Conservation (phyloP, 2,329 filamentous ascomycete genomes). For the Penicillium paneum region DNA sequence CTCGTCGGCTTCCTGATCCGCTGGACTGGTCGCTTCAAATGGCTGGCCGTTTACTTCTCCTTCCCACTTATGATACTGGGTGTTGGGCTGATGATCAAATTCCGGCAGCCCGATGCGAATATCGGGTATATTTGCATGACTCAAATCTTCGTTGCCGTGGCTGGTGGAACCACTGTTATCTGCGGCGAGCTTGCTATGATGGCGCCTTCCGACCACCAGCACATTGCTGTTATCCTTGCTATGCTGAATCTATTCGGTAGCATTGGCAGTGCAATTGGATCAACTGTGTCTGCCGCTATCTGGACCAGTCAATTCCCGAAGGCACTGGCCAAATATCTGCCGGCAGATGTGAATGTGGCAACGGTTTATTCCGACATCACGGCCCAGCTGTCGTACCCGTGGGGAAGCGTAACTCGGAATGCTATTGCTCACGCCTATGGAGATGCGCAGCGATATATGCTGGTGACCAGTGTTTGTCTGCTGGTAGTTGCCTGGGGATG, state of each 20-base stretch:
- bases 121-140: conserved; percentile 18
- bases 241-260: conserved; percentile 14
- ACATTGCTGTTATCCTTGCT: conserved; percentile 16
- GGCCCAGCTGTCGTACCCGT: conserved; percentile 2
- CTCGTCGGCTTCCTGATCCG: conserved; percentile 17
- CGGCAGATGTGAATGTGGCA: neutral
- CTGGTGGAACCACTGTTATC: conserved; percentile 14
- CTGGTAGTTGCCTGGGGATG: conserved; percentile 39
- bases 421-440: conserved; percentile 45
- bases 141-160: conserved; percentile 20
- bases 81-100: conserved; percentile 21
- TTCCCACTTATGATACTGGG: conserved; percentile 18
- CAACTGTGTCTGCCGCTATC: conserved; percentile 19
- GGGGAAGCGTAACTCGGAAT: conserved; percentile 43
- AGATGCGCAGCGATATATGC: conserved; percentile 47
- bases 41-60: conserved; percentile 11
- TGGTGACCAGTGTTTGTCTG: conserved; percentile 50
- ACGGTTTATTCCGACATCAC: conserved; percentile 2
- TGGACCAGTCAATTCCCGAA: conserved; percentile 21
- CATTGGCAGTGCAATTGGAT: conserved; percentile 16
- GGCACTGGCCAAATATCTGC: neutral
- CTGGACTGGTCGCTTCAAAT: conserved; percentile 17
- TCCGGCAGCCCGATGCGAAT: conserved; percentile 16
- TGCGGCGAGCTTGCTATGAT: conserved; percentile 19
- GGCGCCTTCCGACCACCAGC: conserved; percentile 16